Percentiles rank a stretch among this genome's conserved stretches.
phyloP scores from a whole-genome alignment of 1,139 yeast species.

The Zygoascus meyerae region DNA sequence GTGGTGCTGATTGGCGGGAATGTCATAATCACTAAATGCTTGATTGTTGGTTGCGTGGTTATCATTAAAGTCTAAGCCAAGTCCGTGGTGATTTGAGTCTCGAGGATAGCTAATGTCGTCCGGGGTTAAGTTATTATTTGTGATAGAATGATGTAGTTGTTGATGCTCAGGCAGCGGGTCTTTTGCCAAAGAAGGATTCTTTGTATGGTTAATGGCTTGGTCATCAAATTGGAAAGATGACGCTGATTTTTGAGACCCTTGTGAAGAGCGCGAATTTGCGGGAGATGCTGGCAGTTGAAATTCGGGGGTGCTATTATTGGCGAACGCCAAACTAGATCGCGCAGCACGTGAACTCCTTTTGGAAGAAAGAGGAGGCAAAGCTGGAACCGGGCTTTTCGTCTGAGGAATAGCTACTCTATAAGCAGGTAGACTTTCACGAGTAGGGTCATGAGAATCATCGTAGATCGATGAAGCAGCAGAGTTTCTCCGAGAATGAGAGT shows the following conservation, averaged over 20 bases:
- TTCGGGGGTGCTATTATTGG: background rate
- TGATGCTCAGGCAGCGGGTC: background rate
- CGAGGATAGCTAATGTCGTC: background rate
- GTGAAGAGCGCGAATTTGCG: background rate
- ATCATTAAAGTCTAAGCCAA: background rate
- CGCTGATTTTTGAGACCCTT: background rate
- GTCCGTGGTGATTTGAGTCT: background rate
- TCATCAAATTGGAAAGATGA: constrained; percentile 3
- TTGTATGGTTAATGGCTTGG: background rate
- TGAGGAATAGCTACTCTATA: background rate
- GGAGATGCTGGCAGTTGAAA: background rate
- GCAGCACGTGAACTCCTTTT: background rate
- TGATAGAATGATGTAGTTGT: too few relatives aligned
- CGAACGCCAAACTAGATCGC: too few relatives aligned
- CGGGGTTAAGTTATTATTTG: too few relatives aligned
- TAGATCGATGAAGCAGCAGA: constrained; percentile 21
- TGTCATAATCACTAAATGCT: background rate
- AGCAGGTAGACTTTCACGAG: constrained; percentile 3
- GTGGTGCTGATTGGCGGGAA: background rate
- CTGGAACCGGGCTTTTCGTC: background rate
- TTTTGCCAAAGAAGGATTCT: background rate
- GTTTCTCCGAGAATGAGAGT: background rate
- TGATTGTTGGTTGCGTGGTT: background rate
- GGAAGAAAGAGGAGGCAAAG: background rate
- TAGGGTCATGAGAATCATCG: constrained; percentile 16